Percentiles rank a stretch among this genome's conserved stretches.
Conservation (phyloP, 345 rosid genomes). For the Hibiscus mutabilis region DNA sequence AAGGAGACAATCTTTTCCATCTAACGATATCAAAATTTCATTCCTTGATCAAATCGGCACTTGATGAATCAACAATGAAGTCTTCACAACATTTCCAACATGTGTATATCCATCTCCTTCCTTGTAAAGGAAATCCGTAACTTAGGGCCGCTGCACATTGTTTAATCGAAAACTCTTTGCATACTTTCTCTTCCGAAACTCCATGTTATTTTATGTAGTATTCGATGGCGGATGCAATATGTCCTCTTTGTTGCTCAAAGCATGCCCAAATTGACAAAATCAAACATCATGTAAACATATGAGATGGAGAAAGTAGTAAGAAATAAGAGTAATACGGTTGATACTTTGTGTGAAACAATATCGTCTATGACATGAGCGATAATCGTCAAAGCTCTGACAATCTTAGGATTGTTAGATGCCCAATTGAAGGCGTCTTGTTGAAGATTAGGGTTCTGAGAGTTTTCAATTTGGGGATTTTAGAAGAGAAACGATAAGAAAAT, state of each 20-base stretch:
- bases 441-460: too few relatives aligned
- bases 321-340: neutral
- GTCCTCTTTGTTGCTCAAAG: slow-evolving; percentile 3
- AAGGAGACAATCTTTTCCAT: neutral
- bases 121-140: slow-evolving; percentile 19
- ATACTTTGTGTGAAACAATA: slow-evolving; percentile 15
- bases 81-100: neutral
- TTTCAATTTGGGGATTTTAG: too few relatives aligned
- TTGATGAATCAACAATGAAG: neutral
- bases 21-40: neutral
- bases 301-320: neutral
- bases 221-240: neutral
- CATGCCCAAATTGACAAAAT: neutral
- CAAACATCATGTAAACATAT: neutral
- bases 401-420: slow-evolving; percentile 9
- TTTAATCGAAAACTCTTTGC: neutral
- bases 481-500: too few relatives aligned
- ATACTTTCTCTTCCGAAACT: neutral
- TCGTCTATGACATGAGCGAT: slow-evolving; percentile 24
- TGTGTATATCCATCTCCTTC: slow-evolving; percentile 15
- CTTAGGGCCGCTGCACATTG: neutral
- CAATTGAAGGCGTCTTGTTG: slow-evolving; percentile 25
- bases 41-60: neutral
- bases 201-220: neutral
- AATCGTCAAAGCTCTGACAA: slow-evolving; percentile 4